Base-by-base conservation (phyloP, 1,284 basidiomycete species). In the Takashimella tepidaria region DNA sequence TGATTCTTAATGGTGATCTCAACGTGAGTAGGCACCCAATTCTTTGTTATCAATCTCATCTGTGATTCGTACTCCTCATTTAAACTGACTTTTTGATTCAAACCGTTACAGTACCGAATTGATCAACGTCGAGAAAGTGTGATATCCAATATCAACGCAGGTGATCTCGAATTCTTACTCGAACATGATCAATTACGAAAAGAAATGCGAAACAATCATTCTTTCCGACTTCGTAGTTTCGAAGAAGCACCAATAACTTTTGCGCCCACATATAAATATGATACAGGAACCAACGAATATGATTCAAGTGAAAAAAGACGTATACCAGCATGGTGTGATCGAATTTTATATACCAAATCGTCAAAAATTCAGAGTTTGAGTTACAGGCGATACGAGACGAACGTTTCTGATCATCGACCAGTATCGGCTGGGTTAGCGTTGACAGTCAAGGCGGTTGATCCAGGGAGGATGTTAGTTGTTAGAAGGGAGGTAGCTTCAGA, bases 211-310 rank as follows among this genome's bases (percentile, higher is more conserved):
- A 79, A 77, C 60, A 97, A 98, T 67, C 87, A 87, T 13, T 83
- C 81, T 0, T 97, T 92, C 78, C 84, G 93, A 1, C 78, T 98
- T 11, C 85, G 89, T 16, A 78, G 80, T 1, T 98, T 98, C 74
- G 74, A 73, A 12, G 95, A 98, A 67, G 87, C 92, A 0, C 84
- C 83, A 0, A 83, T 96, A 58, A 82, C 78, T 0, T 96, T 93
- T 67, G 69, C 82, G 19, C 93, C 93, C 13, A 98, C 95, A 19
- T 98, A 98, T 83, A 98, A 98, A 76, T 98, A 96, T 76, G 89
- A 97, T 70, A 83, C 82, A 1, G 78, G 82, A 3, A 85, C 88
- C 5, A 73, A 82, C 67, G 82, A 84, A 56, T 98, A 89, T 68
- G 95, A 98, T 70, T 79, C 86, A 2, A 89, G 87, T 1, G 89